Base-by-base conservation (phyloP, 805 yeast species). In the Yamadazyma nakazawae region DNA sequence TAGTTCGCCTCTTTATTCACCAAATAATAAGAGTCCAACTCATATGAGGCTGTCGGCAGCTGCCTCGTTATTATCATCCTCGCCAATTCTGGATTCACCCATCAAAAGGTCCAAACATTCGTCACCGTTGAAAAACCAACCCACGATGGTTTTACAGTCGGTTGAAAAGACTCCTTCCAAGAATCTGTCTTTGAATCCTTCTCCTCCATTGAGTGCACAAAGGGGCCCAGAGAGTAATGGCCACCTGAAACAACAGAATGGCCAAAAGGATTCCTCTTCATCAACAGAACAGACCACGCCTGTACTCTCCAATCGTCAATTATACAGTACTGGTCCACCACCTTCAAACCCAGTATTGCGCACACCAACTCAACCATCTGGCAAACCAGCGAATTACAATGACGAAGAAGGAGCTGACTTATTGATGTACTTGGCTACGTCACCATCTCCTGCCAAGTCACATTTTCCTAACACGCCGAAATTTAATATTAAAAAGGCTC, bases 331-430 rank as follows among this genome's bases (percentile, higher is more conserved):
- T 46, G 37, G 11, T 30, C 34, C 31, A 31, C 37, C 45, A 31
- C 37, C 45, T 11, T 31, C 47, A 13, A 47, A 55, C 34, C 37
- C 46, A 1, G 34, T 58, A 18, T 62, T 66, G 47, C 61, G 61
- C 37, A 72, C 76, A 0, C 76, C 77, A 3, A 69, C 74, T 2
- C 72, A 67, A 49, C 54, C 63, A 1, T 52, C 57, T 41, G 51
- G 52, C 4, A 40, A 37, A 14, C 36, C 36, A 17, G 61, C 56
- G 25, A 53, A 55, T 39, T 62, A 59, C 46, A 63, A 67, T 41
- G 75, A 72, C 52, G 66, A 66, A 30, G 94, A 86, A 63, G 96
- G 95, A 12, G 96, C 95, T 1, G 92, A 85, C 61, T 67, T 88
- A 50, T 74, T 88, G 51, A 78, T 88, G 80, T 88, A 80, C 63